Evolutionary conservation across 2,329 filamentous ascomycete species (phyloP), one percentile per base, ranked within the genome.

Genomic region (Aspergillus pseudoterreus): DNA sequence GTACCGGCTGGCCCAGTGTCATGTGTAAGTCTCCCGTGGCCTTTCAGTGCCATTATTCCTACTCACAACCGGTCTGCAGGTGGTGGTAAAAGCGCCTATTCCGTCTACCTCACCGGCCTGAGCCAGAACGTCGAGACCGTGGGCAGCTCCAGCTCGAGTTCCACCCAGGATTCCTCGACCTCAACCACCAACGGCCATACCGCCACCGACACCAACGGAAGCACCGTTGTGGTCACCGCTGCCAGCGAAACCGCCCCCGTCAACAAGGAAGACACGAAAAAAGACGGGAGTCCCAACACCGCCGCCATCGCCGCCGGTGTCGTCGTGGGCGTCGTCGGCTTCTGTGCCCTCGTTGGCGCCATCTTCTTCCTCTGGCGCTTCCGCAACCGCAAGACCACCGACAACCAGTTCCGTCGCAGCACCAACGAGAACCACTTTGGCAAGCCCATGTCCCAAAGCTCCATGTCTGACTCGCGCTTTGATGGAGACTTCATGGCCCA

Each of bases 241-340:
- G 41, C 63, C 54, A 50, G 62, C 57, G 60, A 69, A 1, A 59
- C 69, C 3, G 64, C 56, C 17, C 36, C 52, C n/a, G 6, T 22
- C 5, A 22, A 22, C 30, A 47, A 41, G 36, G 49, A 43, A 49
- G 47, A 32, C 32, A 56, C 45, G 41, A 60, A 61, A 15, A 60
- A 61, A 15, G 66, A 68, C 17, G 58, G 66, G 47, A 74, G 78
- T 8, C 76, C 85, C n/a, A 92, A 86, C 66, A 88, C 84, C n/a
- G 88, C 84, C 36, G 90, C 87, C 45, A 92, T 97, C 59, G 91
- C 88, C 15, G 92, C 86, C 9, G 92, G 92, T 54, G 88, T 90
- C 1, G 92, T 96, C 2, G 88, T 94, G 8, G 91, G 89, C 52
- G 83, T 96, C 2, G 76, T 95, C 2, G 88, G 75, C 1, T 64